Evolutionary conservation across 169 alveolate species (phyloP), one percentile per base, ranked within the genome.

Genomic region (Plasmodium vivax): DNA sequence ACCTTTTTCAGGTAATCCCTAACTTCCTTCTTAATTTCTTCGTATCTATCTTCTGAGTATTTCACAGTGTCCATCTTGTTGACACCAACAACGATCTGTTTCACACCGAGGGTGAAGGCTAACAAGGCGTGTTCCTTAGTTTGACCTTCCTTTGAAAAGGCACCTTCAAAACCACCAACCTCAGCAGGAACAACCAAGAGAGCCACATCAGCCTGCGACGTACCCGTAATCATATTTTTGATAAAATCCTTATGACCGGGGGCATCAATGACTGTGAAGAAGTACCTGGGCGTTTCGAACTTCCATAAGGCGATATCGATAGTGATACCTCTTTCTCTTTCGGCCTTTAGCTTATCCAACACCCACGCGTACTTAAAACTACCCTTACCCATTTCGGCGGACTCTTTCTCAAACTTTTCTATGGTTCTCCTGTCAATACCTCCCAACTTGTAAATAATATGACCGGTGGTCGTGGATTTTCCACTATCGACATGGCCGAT

Each of bases 241-340:
- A 99, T 99, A 98, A 98, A 99, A 96, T 99, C 99, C 90, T 99
- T 96, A 94, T 99, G 99, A 58, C 99, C 99, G 74, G 99, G 99
- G 90, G 99, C 99, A 97, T 99, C 99, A 95, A 99, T 99, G 96
- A 99, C 99, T 90, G 99, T 99, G 99, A 97, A 99, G 98, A 98
- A 98, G 96, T 97, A 98, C 95, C 98, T 98, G 73, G 98, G 98
- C 77, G 99, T 98, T 96, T 98, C 99, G 98, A 99, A 98, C 97
- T 99, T 98, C 99, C 99, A 98, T 95, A 98, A 97, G 84, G 99
- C 98, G 92, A 98, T 98, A 95, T 99, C 99, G 92, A 99, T 99
- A 92, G 99, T 99, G 95, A 99, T 98, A 97, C 99, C 99, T 91
- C 99, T 98, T 97, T 99, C 99, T 95, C 99, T 97, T 97, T 99